A percentile compares a stretch with the other conserved stretches of the same genome.
Evolutionary conservation across 2,329 filamentous ascomycete species (phyloP).

Genomic region (Ophiocordyceps camponoti-floridani): DNA sequence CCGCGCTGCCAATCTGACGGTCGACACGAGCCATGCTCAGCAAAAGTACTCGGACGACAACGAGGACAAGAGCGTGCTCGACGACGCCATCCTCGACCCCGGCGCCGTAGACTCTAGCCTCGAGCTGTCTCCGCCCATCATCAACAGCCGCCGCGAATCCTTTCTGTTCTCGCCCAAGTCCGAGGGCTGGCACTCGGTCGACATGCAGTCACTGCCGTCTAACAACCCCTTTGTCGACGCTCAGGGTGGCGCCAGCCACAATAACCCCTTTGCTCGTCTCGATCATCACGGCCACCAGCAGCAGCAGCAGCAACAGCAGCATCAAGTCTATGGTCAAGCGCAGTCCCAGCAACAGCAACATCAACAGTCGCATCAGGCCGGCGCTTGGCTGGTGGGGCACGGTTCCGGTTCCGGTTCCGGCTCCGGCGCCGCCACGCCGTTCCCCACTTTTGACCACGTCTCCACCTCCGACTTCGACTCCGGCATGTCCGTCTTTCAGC

Average conservation of each 20-base stretch:
- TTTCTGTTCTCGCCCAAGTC: constrained; percentile 50
- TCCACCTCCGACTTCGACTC: constrained; percentile 29
- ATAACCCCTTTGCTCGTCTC: constrained; percentile 51
- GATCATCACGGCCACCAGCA: constrained; percentile 23
- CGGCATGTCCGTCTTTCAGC: constrained; percentile 32
- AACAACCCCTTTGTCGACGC: constrained; percentile 44
- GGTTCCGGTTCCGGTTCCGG: constrained; percentile 31
- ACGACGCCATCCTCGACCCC: constrained; percentile 43
- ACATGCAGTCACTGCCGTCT: constrained; percentile 45
- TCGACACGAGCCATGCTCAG: constrained; percentile 34
- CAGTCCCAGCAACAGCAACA: constrained; percentile 4
- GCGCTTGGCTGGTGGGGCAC: constrained; percentile 45
- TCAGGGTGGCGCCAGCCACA: constrained; percentile 26
- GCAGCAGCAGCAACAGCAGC: constrained; percentile 1
- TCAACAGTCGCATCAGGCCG: constrained; percentile 13
- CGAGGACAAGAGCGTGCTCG: constrained; percentile 40
- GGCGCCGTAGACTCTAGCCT: constrained; percentile 40
- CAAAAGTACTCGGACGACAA: constrained; percentile 36
- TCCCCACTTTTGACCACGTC: constrained; percentile 41
- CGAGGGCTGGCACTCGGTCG: constrained; percentile 44
- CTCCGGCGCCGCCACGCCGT: constrained; percentile 56
- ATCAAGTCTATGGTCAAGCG: constrained; percentile 17
- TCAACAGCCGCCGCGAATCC: constrained; percentile 43
- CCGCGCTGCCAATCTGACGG: constrained; percentile 28
- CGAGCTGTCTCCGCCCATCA: constrained; percentile 45